phyloP scores from a whole-genome alignment of 306 rosid species.

The Quercus alba region DNA sequence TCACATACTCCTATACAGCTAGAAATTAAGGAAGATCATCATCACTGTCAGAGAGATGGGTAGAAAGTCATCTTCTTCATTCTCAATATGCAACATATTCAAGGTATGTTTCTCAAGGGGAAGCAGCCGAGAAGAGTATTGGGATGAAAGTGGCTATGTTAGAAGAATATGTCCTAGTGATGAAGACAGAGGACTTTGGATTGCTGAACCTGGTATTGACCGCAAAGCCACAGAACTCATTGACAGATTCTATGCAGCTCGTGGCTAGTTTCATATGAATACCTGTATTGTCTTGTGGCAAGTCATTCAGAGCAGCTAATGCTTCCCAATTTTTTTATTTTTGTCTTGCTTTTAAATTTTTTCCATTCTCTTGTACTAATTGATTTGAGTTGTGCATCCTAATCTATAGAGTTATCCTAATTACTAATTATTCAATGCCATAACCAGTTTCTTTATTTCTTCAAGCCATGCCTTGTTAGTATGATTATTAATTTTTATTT shows the following conservation, averaged over 20 bases:
- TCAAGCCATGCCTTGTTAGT: too few relatives aligned
- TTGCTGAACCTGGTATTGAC: constrained; percentile 93
- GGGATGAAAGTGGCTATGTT: constrained; percentile 45
- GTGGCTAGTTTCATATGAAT: constrained; percentile 39
- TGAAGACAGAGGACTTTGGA: constrained; percentile 73
- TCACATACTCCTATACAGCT: too few relatives aligned
- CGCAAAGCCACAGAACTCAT: constrained; percentile 76
- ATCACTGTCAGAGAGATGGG: constrained; percentile 27
- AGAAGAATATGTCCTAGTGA: constrained; percentile 73
- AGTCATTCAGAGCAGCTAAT: background rate
- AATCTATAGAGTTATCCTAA: constrained; percentile 3
- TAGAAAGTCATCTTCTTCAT: constrained; percentile 44
- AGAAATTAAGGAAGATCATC: background rate
- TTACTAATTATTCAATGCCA: background rate
- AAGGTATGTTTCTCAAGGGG: constrained; percentile 62
- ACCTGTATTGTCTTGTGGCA: background rate
- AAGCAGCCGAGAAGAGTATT: constrained; percentile 27
- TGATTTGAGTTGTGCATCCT: constrained; percentile 16
- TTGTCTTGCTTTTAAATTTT: background rate
- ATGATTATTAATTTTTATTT: too few relatives aligned
- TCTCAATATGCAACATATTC: constrained; percentile 61
- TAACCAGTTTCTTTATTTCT: background rate
- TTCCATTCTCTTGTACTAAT: constrained; percentile 14
- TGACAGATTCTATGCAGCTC: constrained; percentile 60
- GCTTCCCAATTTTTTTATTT: background rate